Percentiles rank a stretch among this genome's conserved stretches.
Evolutionary conservation across 2,329 filamentous ascomycete genomes (phyloP).

Genomic region (Cladorrhinum sp.): DNA sequence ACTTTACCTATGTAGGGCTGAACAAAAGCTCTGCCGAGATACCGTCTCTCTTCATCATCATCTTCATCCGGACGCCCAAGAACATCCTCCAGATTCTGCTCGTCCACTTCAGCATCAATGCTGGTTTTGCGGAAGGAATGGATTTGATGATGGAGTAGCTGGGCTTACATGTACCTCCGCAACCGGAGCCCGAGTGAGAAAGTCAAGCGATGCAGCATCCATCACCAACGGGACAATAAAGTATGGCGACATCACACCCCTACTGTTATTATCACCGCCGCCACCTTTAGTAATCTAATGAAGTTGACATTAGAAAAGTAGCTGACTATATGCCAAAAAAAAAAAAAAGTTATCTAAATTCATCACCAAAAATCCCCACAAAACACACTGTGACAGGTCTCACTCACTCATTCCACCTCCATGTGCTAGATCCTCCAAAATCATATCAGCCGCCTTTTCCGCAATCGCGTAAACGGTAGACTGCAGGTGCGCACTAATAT

Average conservation of each 20-base stretch:
- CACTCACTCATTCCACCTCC: neutral
- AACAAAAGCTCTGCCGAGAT: too few species aligned
- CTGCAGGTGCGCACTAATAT: constrained; percentile 45
- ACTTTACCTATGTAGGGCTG: too few species aligned
- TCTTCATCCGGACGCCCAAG: too few species aligned
- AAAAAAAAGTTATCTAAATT: too few species aligned
- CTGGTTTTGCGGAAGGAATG: too few species aligned
- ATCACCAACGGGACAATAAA: neutral
- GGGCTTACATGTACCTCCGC: neutral
- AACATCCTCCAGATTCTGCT: too few species aligned
- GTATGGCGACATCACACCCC: neutral
- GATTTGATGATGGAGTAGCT: too few species aligned
- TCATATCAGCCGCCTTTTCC: constrained; percentile 40
- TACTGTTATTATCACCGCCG: neutral
- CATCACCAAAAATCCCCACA: neutral
- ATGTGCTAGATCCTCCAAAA: constrained; percentile 23
- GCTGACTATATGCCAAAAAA: too few species aligned
- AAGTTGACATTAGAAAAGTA: too few species aligned
- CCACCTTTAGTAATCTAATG: neutral
- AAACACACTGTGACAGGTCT: neutral
- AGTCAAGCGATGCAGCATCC: neutral
- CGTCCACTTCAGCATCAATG: too few species aligned
- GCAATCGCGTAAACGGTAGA: constrained; percentile 51
- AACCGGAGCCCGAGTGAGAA: neutral
- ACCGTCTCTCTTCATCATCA: too few species aligned